Evolutionary conservation across 768 basidiomycete species (phyloP).

Genomic region (Rhodotorula sphaerocarpa): DNA sequence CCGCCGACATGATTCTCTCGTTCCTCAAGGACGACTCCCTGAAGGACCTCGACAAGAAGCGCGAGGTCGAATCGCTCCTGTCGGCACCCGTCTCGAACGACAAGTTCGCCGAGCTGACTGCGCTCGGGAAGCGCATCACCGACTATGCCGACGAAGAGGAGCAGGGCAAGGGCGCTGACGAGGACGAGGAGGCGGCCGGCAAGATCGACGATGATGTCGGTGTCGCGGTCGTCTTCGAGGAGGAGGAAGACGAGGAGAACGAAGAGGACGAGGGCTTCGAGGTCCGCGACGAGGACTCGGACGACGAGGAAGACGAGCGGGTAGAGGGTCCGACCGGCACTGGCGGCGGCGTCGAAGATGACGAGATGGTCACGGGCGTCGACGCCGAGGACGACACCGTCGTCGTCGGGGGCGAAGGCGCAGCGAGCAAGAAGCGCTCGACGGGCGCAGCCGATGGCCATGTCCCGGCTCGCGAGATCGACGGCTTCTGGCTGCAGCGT

Average conservation of each 20-base stretch:
- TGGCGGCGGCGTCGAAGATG: conserved; percentile 46
- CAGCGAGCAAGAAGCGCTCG: conserved; percentile 47
- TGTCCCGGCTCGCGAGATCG: conserved; percentile 81
- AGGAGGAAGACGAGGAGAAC: conserved; percentile 81
- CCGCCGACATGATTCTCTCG: conserved; percentile 85
- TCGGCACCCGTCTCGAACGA: conserved; percentile 62
- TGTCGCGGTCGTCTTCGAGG: conserved; percentile 96
- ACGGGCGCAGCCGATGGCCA: conserved; percentile 54
- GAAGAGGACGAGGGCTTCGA: conserved; percentile 78
- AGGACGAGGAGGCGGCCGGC: conserved; percentile 71
- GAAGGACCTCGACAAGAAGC: conserved; percentile 97
- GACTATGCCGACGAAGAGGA: conserved; percentile 64
- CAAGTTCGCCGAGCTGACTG: conserved; percentile 70
- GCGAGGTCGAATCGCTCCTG: conserved; percentile 73
- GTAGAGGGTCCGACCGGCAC: conserved; percentile 34
- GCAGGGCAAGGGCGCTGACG: conserved; percentile 53
- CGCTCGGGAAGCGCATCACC: conserved; percentile 84
- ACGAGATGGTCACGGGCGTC: conserved; percentile 68
- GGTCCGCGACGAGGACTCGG: conserved; percentile 60
- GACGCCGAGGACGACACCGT: conserved; percentile 55
- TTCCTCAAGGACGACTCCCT: conserved; percentile 68
- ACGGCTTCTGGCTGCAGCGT: conserved; percentile 98
- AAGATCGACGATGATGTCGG: conserved; percentile 93
- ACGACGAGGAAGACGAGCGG: conserved; percentile 49
- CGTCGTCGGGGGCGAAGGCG: conserved; percentile 55